Conservation (phyloP, 1,139 yeast species). For the Scheffersomyces illinoinensis region DNA sequence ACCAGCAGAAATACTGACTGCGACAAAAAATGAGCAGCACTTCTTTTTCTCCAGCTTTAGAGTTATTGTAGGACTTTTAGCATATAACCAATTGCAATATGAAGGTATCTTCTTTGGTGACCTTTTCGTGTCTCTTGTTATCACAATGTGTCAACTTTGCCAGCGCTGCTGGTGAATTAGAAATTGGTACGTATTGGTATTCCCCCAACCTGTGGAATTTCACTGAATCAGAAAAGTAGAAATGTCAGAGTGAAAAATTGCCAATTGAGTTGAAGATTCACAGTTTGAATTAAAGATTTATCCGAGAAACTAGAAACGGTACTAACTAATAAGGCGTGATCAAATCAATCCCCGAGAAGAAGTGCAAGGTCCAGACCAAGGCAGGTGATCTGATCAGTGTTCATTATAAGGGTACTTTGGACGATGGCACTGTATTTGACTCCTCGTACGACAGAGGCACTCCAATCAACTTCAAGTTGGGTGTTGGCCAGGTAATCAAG, state of each 20-base stretch:
- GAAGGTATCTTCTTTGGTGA: not conserved
- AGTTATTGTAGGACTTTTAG: slow-evolving; percentile 1
- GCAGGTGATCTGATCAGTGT: slow-evolving; percentile 68
- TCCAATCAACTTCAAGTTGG: slow-evolving; percentile 71
- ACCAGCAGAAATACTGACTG: not conserved
- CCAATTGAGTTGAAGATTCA: not conserved
- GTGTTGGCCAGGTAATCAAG: slow-evolving; percentile 73
- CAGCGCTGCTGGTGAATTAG: slow-evolving; percentile 12
- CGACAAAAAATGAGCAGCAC: not conserved
- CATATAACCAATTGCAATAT: slow-evolving; percentile 1
- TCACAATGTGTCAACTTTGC: slow-evolving; percentile 1
- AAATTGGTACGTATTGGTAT: slow-evolving; percentile 27
- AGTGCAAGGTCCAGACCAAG: slow-evolving; percentile 57
- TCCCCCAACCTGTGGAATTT: not conserved
- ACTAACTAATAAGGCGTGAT: slow-evolving; percentile 34
- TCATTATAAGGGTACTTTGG: slow-evolving; percentile 73
- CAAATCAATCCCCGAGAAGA: slow-evolving; percentile 45
- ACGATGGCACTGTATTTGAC: slow-evolving; percentile 72
- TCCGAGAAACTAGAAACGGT: not conserved
- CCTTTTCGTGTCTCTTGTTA: not conserved
- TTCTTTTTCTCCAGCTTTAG: not conserved
- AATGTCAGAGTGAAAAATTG: not conserved
- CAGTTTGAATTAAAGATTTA: too few species aligned
- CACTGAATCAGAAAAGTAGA: not conserved
- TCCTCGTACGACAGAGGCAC: slow-evolving; percentile 63